Base-by-base conservation (phyloP, 2,329 filamentous ascomycete genomes). In the Venturiaceae sp. region DNA sequence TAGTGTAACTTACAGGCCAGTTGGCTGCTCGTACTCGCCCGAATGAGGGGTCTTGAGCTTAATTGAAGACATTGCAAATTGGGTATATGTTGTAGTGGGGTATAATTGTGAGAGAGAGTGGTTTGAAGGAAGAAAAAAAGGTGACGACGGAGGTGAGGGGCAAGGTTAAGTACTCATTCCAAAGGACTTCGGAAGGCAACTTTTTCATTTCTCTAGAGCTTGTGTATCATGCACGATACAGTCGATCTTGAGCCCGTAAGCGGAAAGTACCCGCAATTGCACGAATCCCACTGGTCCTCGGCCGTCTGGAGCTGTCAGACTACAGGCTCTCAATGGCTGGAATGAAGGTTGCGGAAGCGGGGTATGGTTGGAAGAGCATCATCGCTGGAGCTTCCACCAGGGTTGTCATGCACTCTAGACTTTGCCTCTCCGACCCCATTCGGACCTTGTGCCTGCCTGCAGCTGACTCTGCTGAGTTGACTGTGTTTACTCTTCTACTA, bases 21-120 rank as follows among this genome's bases (percentile, higher is more conserved):
- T 80, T 60, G 77, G 78, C 73, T 80, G 78, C 57, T 76, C 73
- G 65, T 78, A 79, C 69, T 80, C 77, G 71, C 77, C 86, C 65
- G 83, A 83, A 64, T 82, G 62, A 60, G 87, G 86, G 66, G 86
- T 89, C 75, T 84, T 82, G 67, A 90, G 80, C 71, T 85, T 79
- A 63, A 80, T 74, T 58, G 78, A 79, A 66, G 84, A 68, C 69
- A 74, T 76, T 44, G 32, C 32, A 34, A 13, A n/a, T n/a, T 50
- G 1, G 2, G 3, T 50, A 26, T 6, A 26, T n/a, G 26, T 7
- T 3, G 4, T 14, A 4, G 3, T 11, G 44, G 14, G 44, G 23
- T 30, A n/a, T n/a, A n/a, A n/a, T 44, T 3, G 14, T 32, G 14
- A 8, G 41, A 41, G 37, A 19, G 16, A 41, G 21, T 26, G 21